Evolutionary conservation across 2,329 filamentous ascomycete genomes (phyloP).

Genomic region (Arthrobotrys conoides): DNA sequence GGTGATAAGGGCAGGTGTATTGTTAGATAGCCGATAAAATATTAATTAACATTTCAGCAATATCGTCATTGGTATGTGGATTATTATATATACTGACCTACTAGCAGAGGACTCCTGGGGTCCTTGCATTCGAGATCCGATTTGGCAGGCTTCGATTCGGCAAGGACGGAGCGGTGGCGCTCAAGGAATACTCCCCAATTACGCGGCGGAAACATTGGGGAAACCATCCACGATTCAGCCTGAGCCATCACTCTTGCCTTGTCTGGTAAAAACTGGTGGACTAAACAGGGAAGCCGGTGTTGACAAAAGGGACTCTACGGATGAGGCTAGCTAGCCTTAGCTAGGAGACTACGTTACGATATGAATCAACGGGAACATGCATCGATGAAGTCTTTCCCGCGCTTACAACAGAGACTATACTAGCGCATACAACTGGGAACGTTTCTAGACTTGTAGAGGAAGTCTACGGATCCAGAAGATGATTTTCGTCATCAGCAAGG

Average conservation of each 20-base stretch:
- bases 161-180: constrained; percentile 31
- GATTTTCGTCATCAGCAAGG: constrained; percentile 36
- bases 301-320: constrained; percentile 18
- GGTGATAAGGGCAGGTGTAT: neutral
- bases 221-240: constrained; percentile 21
- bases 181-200: constrained; percentile 41
- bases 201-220: constrained; percentile 35
- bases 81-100: neutral
- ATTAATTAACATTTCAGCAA: neutral
- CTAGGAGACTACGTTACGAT: neutral
- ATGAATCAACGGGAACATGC: constrained; percentile 15
- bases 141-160: constrained; percentile 7
- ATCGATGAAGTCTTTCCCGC: neutral
- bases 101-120: neutral
- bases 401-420: neutral
- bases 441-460: neutral
- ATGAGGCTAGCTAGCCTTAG: constrained; percentile 1
- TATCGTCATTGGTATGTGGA: constrained; percentile 12
- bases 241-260: constrained; percentile 19
- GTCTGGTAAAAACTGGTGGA: neutral
- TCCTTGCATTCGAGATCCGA: neutral
- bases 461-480: neutral
- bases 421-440: neutral
- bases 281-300: constrained; percentile 31
- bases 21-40: neutral